A percentile compares a stretch with the other conserved stretches of the same genome.
phyloP scores from a whole-genome alignment of 2,329 filamentous ascomycete species.

The Ascochyta lentis region DNA sequence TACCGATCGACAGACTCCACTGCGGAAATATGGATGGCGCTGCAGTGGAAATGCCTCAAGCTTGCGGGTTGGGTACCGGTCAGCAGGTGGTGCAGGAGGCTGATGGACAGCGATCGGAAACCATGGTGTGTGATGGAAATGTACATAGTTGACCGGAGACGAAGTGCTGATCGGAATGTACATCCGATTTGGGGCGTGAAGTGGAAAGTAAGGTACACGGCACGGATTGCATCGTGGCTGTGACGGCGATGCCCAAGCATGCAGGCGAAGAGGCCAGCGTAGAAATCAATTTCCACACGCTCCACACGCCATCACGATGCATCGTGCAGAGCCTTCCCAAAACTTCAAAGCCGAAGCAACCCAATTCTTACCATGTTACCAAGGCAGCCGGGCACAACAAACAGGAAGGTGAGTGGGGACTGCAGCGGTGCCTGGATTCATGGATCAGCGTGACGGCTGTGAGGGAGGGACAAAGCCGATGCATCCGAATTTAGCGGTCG shows the following conservation, averaged over 20 bases:
- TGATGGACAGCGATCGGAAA: not conserved
- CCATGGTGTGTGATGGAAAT: not conserved
- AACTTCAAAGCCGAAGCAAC: slow-evolving; percentile 11
- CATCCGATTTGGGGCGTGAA: slow-evolving; percentile 1
- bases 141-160: slow-evolving; percentile 3
- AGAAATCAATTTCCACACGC: slow-evolving; percentile 5
- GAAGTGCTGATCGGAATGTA: not conserved
- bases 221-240: slow-evolving; percentile 2
- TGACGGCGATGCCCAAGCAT: slow-evolving; percentile 1
- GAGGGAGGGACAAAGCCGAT: slow-evolving; percentile 25
- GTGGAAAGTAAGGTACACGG: not conserved
- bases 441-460: slow-evolving; percentile 16
- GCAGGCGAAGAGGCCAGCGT: not conserved
- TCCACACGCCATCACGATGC: slow-evolving; percentile 11
- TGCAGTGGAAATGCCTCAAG: slow-evolving; percentile 8
- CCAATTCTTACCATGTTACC: slow-evolving; percentile 6
- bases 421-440: slow-evolving; percentile 20
- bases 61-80: not conserved
- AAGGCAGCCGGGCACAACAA: slow-evolving; percentile 23
- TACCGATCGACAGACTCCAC: slow-evolving; percentile 16
- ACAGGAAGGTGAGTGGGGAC: slow-evolving; percentile 28
- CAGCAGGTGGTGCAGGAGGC: not conserved
- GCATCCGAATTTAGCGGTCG: slow-evolving; percentile 27
- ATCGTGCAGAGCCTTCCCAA: not conserved
- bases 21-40: slow-evolving; percentile 3